Evolutionary conservation across 805 yeast genomes (phyloP).

Genomic region (Candida sakaeoensis): DNA sequence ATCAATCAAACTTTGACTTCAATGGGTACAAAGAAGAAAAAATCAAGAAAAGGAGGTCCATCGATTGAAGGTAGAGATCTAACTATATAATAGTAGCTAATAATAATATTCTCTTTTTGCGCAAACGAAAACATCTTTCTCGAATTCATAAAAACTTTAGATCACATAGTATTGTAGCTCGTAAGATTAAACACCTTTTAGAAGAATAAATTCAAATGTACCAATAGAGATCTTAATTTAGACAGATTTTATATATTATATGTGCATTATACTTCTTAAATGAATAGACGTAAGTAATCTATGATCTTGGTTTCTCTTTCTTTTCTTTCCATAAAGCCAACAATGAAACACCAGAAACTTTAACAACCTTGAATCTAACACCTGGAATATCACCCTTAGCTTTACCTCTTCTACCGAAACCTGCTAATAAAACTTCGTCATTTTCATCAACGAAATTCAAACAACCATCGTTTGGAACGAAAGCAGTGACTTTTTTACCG

Average conservation of each 20-base stretch:
- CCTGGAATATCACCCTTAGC: constrained; percentile 99
- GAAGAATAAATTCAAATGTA: too few relatives aligned
- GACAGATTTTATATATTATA: constrained; percentile 1
- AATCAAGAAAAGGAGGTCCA: constrained; percentile 63
- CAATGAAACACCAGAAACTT: constrained; percentile 99
- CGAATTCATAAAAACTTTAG: too few relatives aligned
- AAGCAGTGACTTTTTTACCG: constrained; percentile 99
- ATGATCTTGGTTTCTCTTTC: constrained; percentile 99
- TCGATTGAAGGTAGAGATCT: constrained; percentile 72
- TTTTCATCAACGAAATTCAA: constrained; percentile 99
- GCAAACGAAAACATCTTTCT: too few relatives aligned
- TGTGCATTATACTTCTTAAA: constrained; percentile 5
- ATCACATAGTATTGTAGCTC: too few relatives aligned
- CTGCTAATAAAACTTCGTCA: constrained; percentile 99
- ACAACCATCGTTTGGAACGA: constrained; percentile 99
- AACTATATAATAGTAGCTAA: constrained; percentile 25
- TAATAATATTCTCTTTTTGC: too few relatives aligned
- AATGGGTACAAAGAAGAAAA: constrained; percentile 46
- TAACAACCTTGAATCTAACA: constrained; percentile 99
- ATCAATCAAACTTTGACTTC: constrained; percentile 57
- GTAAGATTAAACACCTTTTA: too few relatives aligned
- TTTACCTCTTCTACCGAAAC: constrained; percentile 99
- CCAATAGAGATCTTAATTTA: too few relatives aligned
- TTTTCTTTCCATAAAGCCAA: constrained; percentile 99
- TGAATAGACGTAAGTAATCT: constrained; percentile 30